Conservation (phyloP, 139 green algal genomes). For the Chlamydomonas sp. region DNA sequence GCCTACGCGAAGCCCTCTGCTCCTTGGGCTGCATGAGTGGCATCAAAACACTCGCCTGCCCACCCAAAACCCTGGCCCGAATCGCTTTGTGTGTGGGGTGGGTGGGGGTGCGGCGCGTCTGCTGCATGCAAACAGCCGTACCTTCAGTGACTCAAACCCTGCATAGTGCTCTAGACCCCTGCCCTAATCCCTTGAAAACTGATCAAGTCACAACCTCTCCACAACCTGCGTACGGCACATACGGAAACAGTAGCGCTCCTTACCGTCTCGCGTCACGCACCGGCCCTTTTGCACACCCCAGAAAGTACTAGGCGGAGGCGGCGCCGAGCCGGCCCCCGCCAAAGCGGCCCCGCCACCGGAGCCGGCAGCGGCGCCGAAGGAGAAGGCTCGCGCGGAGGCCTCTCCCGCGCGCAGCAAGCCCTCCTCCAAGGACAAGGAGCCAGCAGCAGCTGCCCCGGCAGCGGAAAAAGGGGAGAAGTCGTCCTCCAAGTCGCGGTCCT, state of each 20-base stretch:
- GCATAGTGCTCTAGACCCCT: no score
- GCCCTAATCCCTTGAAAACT: no score
- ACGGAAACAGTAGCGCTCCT: not conserved
- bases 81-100: not conserved
- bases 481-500: not conserved
- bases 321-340: not conserved
- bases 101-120: not conserved
- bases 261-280: not conserved
- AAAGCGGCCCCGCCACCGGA: slow-evolving; percentile 11
- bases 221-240: no score
- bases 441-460: slow-evolving; percentile 23
- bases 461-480: slow-evolving; percentile 15
- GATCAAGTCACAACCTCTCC: no score
- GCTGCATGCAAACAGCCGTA: not conserved
- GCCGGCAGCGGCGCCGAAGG: slow-evolving; percentile 12
- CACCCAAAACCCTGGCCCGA: no score
- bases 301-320: slow-evolving; percentile 26
- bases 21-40: not conserved
- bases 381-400: not conserved
- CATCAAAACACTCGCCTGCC: no score
- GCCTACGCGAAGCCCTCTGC: not conserved
- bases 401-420: slow-evolving; percentile 1
- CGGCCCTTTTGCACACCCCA: not conserved
- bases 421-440: not conserved
- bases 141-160: no score